These are phyloP conservation scores for Lentinus brumalis DNA, from an alignment of 768 basidiomycete genomes.

Conservation along the genomic window DNA sequence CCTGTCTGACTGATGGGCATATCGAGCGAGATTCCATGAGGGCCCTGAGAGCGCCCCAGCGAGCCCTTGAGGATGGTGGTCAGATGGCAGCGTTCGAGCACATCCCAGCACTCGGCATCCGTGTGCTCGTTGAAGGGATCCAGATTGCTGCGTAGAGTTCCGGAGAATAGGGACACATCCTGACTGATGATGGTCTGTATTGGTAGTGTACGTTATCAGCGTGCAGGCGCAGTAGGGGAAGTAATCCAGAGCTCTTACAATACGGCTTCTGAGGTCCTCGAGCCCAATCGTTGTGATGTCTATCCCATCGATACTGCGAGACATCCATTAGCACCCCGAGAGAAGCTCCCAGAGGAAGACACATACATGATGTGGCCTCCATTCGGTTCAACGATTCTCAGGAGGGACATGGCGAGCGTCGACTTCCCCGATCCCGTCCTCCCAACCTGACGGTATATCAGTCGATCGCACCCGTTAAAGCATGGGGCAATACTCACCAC, in stretches of 20 bases:
- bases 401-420: slow-evolving; percentile 34
- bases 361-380: slow-evolving; percentile 60
- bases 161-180: slow-evolving; percentile 74
- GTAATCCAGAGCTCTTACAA: slow-evolving; percentile 37
- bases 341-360: not conserved
- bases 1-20: slow-evolving; percentile 63
- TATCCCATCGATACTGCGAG: slow-evolving; percentile 61
- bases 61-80: slow-evolving; percentile 40
- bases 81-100: slow-evolving; percentile 67
- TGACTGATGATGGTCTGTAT: slow-evolving; percentile 70
- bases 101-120: slow-evolving; percentile 63
- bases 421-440: slow-evolving; percentile 60
- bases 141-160: slow-evolving; percentile 71
- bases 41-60: slow-evolving; percentile 4
- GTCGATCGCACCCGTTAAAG: not conserved
- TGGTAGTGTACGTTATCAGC: not conserved
- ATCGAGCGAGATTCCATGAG: slow-evolving; percentile 43
- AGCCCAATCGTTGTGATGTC: slow-evolving; percentile 69
- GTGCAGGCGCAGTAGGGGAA: not conserved
- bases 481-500: slow-evolving; percentile 45
- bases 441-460: slow-evolving; percentile 49
- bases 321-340: not conserved
- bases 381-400: slow-evolving; percentile 64
- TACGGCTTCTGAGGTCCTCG: slow-evolving; percentile 63
- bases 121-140: slow-evolving; percentile 66